A percentile compares a stretch with the other conserved stretches of the same genome.
phyloP scores from a whole-genome alignment of 1,139 yeast genomes.

The Kurtzmaniella quercitrusa region DNA sequence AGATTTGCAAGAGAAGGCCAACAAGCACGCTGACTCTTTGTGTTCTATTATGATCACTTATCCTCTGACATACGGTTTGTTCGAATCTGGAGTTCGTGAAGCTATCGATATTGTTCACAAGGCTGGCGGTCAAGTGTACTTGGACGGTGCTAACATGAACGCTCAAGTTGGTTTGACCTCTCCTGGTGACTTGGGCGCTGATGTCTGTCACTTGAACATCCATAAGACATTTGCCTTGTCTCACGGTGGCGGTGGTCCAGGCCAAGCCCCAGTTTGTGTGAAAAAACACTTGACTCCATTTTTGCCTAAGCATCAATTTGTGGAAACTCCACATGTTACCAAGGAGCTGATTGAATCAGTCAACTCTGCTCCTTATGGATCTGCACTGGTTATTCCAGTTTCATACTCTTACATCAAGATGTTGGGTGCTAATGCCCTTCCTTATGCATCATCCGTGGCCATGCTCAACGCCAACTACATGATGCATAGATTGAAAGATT shows the following conservation, averaged over 20 bases:
- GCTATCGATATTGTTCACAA: conserved; percentile 83
- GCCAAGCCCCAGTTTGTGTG: conserved; percentile 97
- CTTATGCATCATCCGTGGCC: conserved; percentile 82
- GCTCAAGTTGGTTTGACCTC: conserved; percentile 97
- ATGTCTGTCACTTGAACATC: conserved; percentile 92
- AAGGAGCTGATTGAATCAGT: conserved; percentile 68
- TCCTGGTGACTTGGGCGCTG: conserved; percentile 98
- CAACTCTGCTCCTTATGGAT: conserved; percentile 93
- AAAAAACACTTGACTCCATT: conserved; percentile 75
- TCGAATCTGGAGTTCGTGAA: conserved; percentile 83
- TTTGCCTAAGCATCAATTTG: conserved; percentile 74
- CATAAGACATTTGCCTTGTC: conserved; percentile 98
- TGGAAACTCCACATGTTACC: conserved; percentile 53
- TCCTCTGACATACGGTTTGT: conserved; percentile 95
- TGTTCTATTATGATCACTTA: conserved; percentile 96
- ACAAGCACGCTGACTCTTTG: conserved; percentile 59
- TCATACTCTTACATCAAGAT: conserved; percentile 92
- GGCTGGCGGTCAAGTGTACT: conserved; percentile 91
- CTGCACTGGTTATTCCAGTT: conserved; percentile 89
- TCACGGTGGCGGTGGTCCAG: conserved; percentile 99
- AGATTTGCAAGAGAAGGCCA: conserved; percentile 74
- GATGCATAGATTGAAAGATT: conserved; percentile 69
- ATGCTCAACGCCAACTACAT: conserved; percentile 94
- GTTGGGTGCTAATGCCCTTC: conserved; percentile 83
- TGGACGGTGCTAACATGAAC: conserved; percentile 99